phyloP scores from a whole-genome alignment of 352 stramenopile species.

The Phytophthora litchii region DNA sequence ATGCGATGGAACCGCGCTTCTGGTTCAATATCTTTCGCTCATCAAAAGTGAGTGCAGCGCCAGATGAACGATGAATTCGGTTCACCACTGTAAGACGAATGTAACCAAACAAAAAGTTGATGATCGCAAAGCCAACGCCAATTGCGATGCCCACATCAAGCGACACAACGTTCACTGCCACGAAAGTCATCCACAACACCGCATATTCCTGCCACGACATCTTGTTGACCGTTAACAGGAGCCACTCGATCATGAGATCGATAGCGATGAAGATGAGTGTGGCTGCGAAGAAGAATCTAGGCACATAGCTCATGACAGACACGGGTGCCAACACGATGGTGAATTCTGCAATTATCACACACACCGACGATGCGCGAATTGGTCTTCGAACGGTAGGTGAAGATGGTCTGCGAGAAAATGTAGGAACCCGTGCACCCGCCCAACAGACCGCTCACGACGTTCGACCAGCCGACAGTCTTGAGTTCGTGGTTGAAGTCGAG shows the following conservation, averaged over 20 bases:
- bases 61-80: conserved; percentile 45
- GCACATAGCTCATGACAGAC: conserved; percentile 92
- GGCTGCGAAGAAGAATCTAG: conserved; percentile 96
- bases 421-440: conserved; percentile 97
- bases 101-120: conserved; percentile 79
- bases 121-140: conserved; percentile 85
- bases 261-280: conserved; percentile 96
- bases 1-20: conserved; percentile 66
- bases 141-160: conserved; percentile 94
- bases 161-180: conserved; percentile 90
- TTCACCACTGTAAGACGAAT: conserved; percentile 60
- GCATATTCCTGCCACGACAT: conserved; percentile 88
- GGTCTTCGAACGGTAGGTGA: conserved; percentile 92
- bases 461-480: conserved; percentile 52
- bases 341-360: conserved; percentile 85
- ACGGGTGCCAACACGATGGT: conserved; percentile 89
- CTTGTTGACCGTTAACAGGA: conserved; percentile 79
- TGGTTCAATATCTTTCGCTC: conserved; percentile 53
- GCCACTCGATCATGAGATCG: conserved; percentile 97
- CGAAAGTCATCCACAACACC: conserved; percentile 92
- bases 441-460: conserved; percentile 78
- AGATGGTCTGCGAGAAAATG: conserved; percentile 98
- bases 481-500: conserved; percentile 95
- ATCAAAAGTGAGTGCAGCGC: conserved; percentile 54
- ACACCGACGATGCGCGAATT: conserved; percentile 89